Percentiles rank a stretch among this genome's conserved stretches.
phyloP scores from a whole-genome alignment of 2,329 filamentous ascomycete species.

The Paraphaeosphaeria sporulosa region DNA sequence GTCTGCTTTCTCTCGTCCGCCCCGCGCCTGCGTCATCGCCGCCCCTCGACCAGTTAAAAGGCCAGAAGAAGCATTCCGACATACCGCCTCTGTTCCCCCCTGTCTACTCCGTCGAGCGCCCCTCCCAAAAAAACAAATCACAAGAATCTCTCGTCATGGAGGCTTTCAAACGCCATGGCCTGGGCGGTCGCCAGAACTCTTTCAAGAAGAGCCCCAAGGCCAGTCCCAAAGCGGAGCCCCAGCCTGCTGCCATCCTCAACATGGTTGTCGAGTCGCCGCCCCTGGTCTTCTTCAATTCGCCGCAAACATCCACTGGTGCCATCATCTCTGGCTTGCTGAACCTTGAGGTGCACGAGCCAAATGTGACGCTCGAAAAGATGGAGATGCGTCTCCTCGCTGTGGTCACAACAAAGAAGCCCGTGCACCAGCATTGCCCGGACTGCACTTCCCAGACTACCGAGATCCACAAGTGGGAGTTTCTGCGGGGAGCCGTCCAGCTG shows the following conservation, averaged over 20 bases:
- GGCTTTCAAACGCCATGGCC: constrained; percentile 48
- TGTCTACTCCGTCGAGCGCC: constrained; percentile 45
- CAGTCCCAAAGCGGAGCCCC: constrained; percentile 44
- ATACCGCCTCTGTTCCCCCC: constrained; percentile 41
- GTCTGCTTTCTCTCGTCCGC: constrained; percentile 44
- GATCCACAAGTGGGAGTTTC: constrained; percentile 80
- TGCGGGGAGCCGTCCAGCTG: constrained; percentile 49
- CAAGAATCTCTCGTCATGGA: constrained; percentile 50
- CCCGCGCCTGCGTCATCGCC: constrained; percentile 42
- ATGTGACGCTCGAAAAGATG: constrained; percentile 74
- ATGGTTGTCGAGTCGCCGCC: constrained; percentile 84
- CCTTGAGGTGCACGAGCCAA: constrained; percentile 71
- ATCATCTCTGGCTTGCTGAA: constrained; percentile 84
- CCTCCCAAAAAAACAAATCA: constrained; percentile 37
- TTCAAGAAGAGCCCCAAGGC: constrained; percentile 46
- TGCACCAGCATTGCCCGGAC: constrained; percentile 77
- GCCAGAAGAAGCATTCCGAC: constrained; percentile 25
- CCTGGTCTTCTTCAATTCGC: constrained; percentile 79
- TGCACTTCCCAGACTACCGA: constrained; percentile 77
- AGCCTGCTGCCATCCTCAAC: constrained; percentile 61
- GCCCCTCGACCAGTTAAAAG: constrained; percentile 29
- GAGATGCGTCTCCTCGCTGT: constrained; percentile 75
- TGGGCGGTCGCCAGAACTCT: constrained; percentile 32
- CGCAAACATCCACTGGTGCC: constrained; percentile 80
- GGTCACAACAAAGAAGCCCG: constrained; percentile 81